A percentile compares a stretch with the other conserved stretches of the same genome.
Evolutionary conservation across 2,329 filamentous ascomycete genomes (phyloP).

Genomic region (Parasarocladium wereldwijsianum): DNA sequence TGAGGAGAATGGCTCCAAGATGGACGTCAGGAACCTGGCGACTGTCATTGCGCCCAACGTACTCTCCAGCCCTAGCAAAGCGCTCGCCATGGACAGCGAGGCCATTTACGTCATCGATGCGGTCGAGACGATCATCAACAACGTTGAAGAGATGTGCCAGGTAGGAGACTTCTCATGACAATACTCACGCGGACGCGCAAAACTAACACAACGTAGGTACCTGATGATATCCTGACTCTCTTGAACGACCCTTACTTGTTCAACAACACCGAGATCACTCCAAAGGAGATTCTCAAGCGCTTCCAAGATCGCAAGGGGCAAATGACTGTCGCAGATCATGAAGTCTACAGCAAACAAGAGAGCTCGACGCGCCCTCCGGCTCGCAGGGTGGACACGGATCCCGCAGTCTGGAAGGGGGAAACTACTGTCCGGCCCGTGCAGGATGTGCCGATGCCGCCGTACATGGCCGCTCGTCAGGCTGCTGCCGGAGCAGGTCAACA

Average conservation of each 20-base stretch:
- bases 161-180: constrained; percentile 36
- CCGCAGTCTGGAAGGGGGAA: constrained; percentile 69
- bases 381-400: constrained; percentile 72
- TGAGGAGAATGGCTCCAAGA: constrained; percentile 93
- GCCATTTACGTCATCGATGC: constrained; percentile 90
- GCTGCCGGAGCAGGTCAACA: constrained; percentile 19
- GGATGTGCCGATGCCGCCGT: constrained; percentile 34
- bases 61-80: constrained; percentile 56
- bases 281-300: constrained; percentile 90
- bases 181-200: not conserved
- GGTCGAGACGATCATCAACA: constrained; percentile 78
- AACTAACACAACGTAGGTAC: constrained; percentile 47
- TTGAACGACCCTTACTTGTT: constrained; percentile 73
- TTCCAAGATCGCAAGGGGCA: constrained; percentile 64
- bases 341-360: constrained; percentile 41
- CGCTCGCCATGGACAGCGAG: constrained; percentile 60
- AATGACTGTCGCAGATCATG: constrained; percentile 45
- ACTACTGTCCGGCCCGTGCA: constrained; percentile 68
- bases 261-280: constrained; percentile 74
- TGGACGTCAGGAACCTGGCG: constrained; percentile 95
- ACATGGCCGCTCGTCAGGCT: too few relatives aligned
- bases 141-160: constrained; percentile 94
- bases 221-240: constrained; percentile 77
- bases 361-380: constrained; percentile 39
- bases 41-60: constrained; percentile 97